phyloP scores from a whole-genome alignment of 2,329 filamentous ascomycete genomes.

The Plectosphaerella sp. region DNA sequence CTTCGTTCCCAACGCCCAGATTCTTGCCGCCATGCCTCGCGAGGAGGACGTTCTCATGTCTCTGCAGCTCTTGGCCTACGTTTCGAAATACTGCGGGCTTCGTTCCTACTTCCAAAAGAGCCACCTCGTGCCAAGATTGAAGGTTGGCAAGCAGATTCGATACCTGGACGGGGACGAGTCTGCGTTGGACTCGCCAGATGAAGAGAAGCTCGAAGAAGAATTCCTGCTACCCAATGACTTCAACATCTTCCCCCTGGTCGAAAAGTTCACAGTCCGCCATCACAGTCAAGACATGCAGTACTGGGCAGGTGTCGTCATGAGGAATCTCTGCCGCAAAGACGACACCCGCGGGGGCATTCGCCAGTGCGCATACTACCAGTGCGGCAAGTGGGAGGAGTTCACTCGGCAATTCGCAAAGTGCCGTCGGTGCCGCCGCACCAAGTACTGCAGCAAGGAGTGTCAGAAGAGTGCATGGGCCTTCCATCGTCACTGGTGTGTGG shows the following conservation, averaged over 20 bases:
- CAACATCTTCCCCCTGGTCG: slow-evolving; percentile 96
- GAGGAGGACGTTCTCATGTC: slow-evolving; percentile 99
- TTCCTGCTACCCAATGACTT: slow-evolving; percentile 91
- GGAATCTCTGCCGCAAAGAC: slow-evolving; percentile 96
- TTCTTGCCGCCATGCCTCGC: slow-evolving; percentile 86
- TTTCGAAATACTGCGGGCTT: slow-evolving; percentile 97
- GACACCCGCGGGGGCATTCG: slow-evolving; percentile 90
- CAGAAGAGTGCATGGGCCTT: slow-evolving; percentile 99
- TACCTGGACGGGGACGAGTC: slow-evolving; percentile 68
- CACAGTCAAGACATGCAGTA: slow-evolving; percentile 98
- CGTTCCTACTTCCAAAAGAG: slow-evolving; percentile 93
- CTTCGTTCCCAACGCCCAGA: slow-evolving; percentile 63
- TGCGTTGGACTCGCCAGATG: slow-evolving; percentile 36
- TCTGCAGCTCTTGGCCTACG: slow-evolving; percentile 90
- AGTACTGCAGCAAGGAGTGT: slow-evolving; percentile 99
- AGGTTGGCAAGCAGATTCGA: slow-evolving; percentile 81
- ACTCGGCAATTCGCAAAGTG: slow-evolving; percentile 98
- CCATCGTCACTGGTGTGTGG: slow-evolving; percentile 95
- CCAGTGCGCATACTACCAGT: slow-evolving; percentile 97
- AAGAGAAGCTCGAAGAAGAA: slow-evolving; percentile 72
- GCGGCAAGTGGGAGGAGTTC: slow-evolving; percentile 97
- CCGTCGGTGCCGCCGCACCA: slow-evolving; percentile 89
- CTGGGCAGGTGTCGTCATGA: slow-evolving; percentile 98
- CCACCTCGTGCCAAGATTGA: slow-evolving; percentile 86
- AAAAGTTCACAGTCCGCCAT: slow-evolving; percentile 95